Evolutionary conservation across 768 basidiomycete species (phyloP).

Genomic region (Scleroderma bovista): DNA sequence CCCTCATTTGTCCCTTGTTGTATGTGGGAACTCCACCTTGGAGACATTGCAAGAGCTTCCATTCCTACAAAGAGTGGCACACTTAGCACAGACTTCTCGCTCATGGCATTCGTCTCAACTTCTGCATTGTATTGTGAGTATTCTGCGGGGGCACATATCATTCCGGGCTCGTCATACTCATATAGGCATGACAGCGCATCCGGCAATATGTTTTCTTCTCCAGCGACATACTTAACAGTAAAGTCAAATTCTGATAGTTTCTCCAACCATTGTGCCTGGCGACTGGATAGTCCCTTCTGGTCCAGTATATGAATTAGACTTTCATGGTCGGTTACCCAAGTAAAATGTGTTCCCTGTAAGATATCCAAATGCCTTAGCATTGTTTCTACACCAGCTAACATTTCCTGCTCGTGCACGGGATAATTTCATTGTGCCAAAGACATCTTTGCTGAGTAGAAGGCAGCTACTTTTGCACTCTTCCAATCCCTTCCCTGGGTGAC

Average conservation of each 20-base stretch:
- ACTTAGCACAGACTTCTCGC: not conserved
- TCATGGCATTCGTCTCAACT: not conserved
- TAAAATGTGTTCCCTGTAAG: slow-evolving; percentile 26
- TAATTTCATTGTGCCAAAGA: slow-evolving; percentile 32
- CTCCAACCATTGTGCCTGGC: slow-evolving; percentile 36
- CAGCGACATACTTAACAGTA: slow-evolving; percentile 22
- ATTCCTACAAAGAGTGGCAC: no score
- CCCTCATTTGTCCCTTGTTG: no score
- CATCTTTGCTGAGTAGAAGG: slow-evolving; percentile 20
- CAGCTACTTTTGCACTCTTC: not conserved
- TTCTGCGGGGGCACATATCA: not conserved
- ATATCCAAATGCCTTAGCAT: slow-evolving; percentile 27
- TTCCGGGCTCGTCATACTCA: not conserved
- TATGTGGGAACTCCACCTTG: not conserved
- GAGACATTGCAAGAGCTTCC: not conserved
- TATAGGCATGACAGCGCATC: slow-evolving; percentile 12
- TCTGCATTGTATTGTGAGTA: not conserved
- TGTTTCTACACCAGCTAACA: slow-evolving; percentile 31
- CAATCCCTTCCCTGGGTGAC: not conserved
- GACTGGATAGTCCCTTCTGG: slow-evolving; percentile 28
- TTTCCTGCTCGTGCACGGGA: no score
- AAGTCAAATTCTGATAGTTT: slow-evolving; percentile 13
- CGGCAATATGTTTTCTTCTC: slow-evolving; percentile 26
- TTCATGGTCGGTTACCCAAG: slow-evolving; percentile 26
- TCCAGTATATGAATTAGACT: slow-evolving; percentile 22